Percentiles rank a stretch among this genome's conserved stretches.
Evolutionary conservation across 148 eudicot species (phyloP).

Genomic region (Salicornia ramosissima): DNA sequence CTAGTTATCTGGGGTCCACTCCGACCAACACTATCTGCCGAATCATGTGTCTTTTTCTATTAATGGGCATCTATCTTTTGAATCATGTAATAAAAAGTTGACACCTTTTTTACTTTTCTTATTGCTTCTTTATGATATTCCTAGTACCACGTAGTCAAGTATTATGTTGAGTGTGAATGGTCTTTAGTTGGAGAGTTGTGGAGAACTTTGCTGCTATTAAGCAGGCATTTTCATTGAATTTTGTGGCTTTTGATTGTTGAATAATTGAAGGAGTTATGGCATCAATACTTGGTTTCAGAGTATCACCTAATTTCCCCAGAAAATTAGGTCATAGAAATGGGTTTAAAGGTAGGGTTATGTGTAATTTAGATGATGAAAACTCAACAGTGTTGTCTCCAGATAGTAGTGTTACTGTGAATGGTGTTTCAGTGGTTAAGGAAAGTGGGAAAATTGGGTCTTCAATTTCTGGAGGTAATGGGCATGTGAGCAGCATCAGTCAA

Average conservation of each 20-base stretch:
- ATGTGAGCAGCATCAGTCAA: conserved; percentile 20
- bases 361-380: conserved; percentile 38
- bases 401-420: conserved; percentile 38
- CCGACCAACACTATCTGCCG: not conserved
- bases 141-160: too few species aligned
- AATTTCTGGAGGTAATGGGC: conserved; percentile 43
- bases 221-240: not conserved
- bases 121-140: not conserved
- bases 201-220: conserved; percentile 5
- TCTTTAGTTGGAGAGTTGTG: not conserved
- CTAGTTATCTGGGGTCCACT: too few species aligned
- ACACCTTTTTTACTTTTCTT: not conserved
- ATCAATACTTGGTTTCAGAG: conserved; percentile 34
- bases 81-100: not conserved
- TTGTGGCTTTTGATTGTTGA: not conserved
- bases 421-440: conserved; percentile 31
- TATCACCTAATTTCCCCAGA: conserved; percentile 36
- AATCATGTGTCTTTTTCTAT: conserved; percentile 5
- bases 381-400: conserved; percentile 36
- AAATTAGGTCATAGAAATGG: conserved; percentile 29
- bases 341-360: conserved; percentile 30
- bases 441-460: conserved; percentile 40
- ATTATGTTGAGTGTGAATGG: not conserved
- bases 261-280: conserved; percentile 36
- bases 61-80: conserved; percentile 19